These are phyloP conservation scores for Phyllosticta ampelicida DNA, from an alignment of 2,329 filamentous ascomycete species.

Conservation along the genomic window DNA sequence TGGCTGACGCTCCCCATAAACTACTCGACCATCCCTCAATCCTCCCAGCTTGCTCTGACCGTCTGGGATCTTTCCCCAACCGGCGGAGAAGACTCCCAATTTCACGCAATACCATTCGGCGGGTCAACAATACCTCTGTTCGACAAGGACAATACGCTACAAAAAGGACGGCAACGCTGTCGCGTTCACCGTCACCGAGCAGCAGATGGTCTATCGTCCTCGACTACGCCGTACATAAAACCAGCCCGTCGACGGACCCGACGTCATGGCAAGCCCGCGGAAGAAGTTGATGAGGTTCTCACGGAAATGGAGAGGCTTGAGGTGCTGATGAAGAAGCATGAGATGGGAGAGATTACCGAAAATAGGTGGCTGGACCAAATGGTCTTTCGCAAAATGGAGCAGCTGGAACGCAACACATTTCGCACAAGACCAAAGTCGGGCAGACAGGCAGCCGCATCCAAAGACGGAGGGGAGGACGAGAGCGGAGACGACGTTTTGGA, in stretches of 20 bases:
- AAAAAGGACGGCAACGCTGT: slow-evolving; percentile 89
- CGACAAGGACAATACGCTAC: slow-evolving; percentile 79
- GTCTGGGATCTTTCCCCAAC: slow-evolving; percentile 87
- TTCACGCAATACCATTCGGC: slow-evolving; percentile 81
- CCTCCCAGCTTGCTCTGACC: slow-evolving; percentile 80
- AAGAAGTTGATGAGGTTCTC: slow-evolving; percentile 51
- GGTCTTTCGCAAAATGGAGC: slow-evolving; percentile 84
- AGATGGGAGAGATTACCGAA: slow-evolving; percentile 89
- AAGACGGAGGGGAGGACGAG: slow-evolving; percentile 23
- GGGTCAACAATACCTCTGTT: slow-evolving; percentile 90
- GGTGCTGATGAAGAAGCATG: slow-evolving; percentile 88
- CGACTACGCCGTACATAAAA: slow-evolving; percentile 62
- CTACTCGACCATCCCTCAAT: slow-evolving; percentile 70
- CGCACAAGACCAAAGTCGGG: slow-evolving; percentile 17
- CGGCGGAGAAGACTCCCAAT: slow-evolving; percentile 60
- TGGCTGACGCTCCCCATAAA: slow-evolving; percentile 84
- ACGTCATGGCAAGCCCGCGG: slow-evolving; percentile 39
- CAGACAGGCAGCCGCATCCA: slow-evolving; percentile 20
- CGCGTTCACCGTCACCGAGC: slow-evolving; percentile 68
- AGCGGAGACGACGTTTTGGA: slow-evolving; percentile 36
- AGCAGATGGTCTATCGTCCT: slow-evolving; percentile 74
- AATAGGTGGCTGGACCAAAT: slow-evolving; percentile 94
- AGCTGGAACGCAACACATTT: slow-evolving; percentile 34
- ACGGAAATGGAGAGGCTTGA: slow-evolving; percentile 85
- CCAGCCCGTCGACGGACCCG: slow-evolving; percentile 44